Percentiles rank a stretch among this genome's conserved stretches.
These are phyloP conservation scores for Vigna nakashimae DNA, from an alignment of 306 rosid genomes.

Conservation along the genomic window DNA sequence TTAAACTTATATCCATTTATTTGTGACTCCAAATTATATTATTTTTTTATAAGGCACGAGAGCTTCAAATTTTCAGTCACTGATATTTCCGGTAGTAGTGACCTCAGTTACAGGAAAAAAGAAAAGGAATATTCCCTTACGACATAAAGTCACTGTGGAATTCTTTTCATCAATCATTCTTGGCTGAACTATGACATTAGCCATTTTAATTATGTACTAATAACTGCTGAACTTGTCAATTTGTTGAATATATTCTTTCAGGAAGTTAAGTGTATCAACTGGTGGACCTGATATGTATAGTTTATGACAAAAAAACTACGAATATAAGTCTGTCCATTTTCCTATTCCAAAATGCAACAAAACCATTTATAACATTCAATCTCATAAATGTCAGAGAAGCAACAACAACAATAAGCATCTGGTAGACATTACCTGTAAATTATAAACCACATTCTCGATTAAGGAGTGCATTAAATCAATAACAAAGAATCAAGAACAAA, in stretches of 20 bases:
- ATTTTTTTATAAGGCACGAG: background rate
- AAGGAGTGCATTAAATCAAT: background rate
- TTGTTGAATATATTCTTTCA: background rate
- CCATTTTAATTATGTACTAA: background rate
- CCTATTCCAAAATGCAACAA: background rate
- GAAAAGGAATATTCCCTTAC: background rate
- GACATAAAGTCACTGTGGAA: background rate
- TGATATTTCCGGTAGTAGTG: background rate
- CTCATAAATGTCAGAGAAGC: background rate
- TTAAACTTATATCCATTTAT: no score
- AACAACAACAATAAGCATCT: background rate
- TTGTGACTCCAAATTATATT: background rate
- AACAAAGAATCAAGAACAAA: background rate
- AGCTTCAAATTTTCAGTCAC: background rate
- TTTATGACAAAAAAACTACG: background rate
- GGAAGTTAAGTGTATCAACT: background rate
- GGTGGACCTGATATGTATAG: background rate
- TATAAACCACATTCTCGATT: slow-evolving; percentile 1
- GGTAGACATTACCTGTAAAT: background rate
- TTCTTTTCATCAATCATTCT: background rate
- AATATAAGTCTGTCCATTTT: background rate
- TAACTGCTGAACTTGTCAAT: background rate
- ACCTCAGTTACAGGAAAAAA: background rate
- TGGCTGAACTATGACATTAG: background rate
- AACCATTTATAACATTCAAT: background rate